Evolutionary conservation across 2,329 filamentous ascomycete genomes (phyloP).

Genomic region (Clonostachys rhizophaga): DNA sequence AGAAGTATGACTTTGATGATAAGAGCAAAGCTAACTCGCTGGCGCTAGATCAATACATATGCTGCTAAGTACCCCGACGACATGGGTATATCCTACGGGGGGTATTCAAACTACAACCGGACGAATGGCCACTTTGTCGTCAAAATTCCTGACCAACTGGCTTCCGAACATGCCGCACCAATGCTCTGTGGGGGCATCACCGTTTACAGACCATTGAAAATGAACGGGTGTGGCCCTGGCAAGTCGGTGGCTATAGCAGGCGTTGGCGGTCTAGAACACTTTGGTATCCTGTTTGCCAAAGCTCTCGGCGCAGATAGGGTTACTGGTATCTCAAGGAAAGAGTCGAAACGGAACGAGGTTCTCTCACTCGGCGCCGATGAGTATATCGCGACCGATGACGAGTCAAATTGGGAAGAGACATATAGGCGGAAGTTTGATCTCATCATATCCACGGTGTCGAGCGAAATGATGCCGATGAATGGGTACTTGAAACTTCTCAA

Average conservation of each 20-base stretch:
- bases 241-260: conserved; percentile 64
- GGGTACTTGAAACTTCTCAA: conserved; percentile 36
- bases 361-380: conserved; percentile 51
- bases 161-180: conserved; percentile 43
- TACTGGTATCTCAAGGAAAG: conserved; percentile 51
- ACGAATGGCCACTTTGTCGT: conserved; percentile 37
- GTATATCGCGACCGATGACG: conserved; percentile 35
- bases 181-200: conserved; percentile 72
- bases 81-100: neutral
- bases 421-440: conserved; percentile 48
- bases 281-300: conserved; percentile 64
- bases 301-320: conserved; percentile 59
- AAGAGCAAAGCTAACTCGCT: conserved; percentile 28
- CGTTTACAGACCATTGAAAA: conserved; percentile 56
- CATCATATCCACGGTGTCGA: conserved; percentile 53
- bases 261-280: conserved; percentile 64
- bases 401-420: conserved; percentile 48
- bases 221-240: conserved; percentile 60
- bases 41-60: conserved; percentile 9
- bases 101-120: conserved; percentile 3
- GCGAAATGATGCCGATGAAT: conserved; percentile 49
- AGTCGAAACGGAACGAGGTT: conserved; percentile 49
- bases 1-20: too few relatives aligned
- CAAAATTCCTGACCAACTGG: conserved; percentile 36
- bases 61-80: neutral